Base-by-base conservation (phyloP, 805 yeast genomes). In the Metschnikowia matae region DNA sequence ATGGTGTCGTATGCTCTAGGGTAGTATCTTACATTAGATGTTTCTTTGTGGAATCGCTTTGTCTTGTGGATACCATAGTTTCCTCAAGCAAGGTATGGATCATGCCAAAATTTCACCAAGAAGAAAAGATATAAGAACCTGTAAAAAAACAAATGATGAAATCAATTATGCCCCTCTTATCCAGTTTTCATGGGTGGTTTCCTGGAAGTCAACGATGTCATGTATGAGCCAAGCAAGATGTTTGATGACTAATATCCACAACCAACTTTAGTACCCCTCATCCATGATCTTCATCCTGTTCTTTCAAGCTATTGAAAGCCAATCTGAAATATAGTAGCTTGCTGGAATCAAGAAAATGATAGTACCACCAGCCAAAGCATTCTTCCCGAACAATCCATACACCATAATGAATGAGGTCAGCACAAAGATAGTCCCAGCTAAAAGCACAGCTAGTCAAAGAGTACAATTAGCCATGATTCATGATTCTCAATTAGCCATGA, bases 191-290 rank as follows among this genome's bases (percentile, higher is more conserved):
- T 21, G 23, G 23, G 23, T 21, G 0, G 7, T 21, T 7, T 21
- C 7, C 23, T 8, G 6, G 6, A 21, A 1, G 23, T 21, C 23
- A n/a, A n/a, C n/a, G n/a, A n/a, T n/a, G n/a, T n/a, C n/a, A n/a
- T n/a, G n/a, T n/a, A n/a, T n/a, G n/a, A 21, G 23, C 99, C 99
- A 92, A 1, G 96, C 96, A 66, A 92, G 92, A 63, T 87, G 91
- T 69, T 92, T 92, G 74, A 92, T 87, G 61, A 92, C 98, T 80
- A 56, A 92, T 92, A 56, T 92, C 85, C 69, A 87, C 99, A 67
- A 90, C 94, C 61, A 94, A 79, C 67, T 87, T 89, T 64, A 90
- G 96, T 51, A 92, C 87, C 69, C 99, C 67, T 82, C 81, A 67
- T 94, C 98, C 14, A 98, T 91, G 26, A 87, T 76, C 13, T 77